Percentiles rank a stretch among this genome's conserved stretches.
phyloP scores from a whole-genome alignment of 371 early-diverging fungal genomes.

The Catenaria anguillulae region DNA sequence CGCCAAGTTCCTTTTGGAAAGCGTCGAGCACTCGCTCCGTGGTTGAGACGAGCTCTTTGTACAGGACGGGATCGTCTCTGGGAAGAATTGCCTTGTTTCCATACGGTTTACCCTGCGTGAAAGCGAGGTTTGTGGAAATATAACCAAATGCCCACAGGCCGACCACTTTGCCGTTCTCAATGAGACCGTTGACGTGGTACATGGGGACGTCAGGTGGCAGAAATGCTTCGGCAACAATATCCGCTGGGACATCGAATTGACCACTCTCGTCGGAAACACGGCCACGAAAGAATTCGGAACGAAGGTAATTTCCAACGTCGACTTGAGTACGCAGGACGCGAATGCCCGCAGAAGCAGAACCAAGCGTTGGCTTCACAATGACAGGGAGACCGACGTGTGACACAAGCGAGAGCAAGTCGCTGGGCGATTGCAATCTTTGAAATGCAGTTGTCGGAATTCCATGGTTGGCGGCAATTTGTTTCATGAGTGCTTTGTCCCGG shows the following conservation, averaged over 20 bases:
- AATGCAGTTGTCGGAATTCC: constrained; percentile 22
- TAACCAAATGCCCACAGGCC: constrained; percentile 23
- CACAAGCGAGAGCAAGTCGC: constrained; percentile 16
- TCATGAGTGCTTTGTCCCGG: constrained; percentile 27
- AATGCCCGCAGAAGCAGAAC: constrained; percentile 19
- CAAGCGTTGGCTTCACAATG: constrained; percentile 24
- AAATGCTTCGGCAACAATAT: constrained; percentile 20
- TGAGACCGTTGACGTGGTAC: constrained; percentile 29
- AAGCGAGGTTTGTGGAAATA: constrained; percentile 20
- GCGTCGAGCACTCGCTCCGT: constrained; percentile 14
- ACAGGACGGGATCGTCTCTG: constrained; percentile 4
- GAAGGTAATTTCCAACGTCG: constrained; percentile 17
- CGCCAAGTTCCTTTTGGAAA: constrained; percentile 8
- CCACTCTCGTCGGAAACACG: not conserved
- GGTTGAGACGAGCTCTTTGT: constrained; percentile 11
- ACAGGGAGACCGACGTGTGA: constrained; percentile 18
- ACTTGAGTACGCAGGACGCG: constrained; percentile 12
- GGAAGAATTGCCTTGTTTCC: constrained; percentile 22
- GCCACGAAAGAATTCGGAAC: constrained; percentile 17
- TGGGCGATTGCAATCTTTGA: constrained; percentile 15
- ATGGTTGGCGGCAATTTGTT: constrained; percentile 6
- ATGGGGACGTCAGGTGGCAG: constrained; percentile 14
- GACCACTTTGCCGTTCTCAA: constrained; percentile 13
- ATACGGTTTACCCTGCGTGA: constrained; percentile 23
- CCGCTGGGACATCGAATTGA: constrained; percentile 13